A percentile compares a stretch with the other conserved stretches of the same genome.
phyloP scores from a whole-genome alignment of 805 yeast species.

The Priceomyces haplophilus region DNA sequence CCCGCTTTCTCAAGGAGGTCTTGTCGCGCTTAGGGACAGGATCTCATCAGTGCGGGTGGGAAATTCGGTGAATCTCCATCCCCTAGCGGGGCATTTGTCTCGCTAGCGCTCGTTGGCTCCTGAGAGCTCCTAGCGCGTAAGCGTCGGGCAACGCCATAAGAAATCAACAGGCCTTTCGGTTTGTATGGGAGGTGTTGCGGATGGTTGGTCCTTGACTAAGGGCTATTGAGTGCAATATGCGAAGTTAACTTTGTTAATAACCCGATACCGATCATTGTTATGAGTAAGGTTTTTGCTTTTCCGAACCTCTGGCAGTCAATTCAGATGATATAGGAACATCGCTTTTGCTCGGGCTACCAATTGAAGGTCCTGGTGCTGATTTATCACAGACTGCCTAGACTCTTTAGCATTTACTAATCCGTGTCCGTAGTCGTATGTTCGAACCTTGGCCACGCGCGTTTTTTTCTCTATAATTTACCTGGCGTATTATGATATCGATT shows the following conservation, averaged over 20 bases:
- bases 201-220: constrained; percentile 47
- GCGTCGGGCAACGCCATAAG: constrained; percentile 61
- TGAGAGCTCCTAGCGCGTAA: constrained; percentile 59
- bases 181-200: constrained; percentile 56
- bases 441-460: no score
- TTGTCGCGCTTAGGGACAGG: constrained; percentile 7
- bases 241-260: constrained; percentile 40
- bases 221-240: constrained; percentile 63
- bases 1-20: constrained; percentile 37
- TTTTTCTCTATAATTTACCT: no score
- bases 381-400: no score
- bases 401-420: no score
- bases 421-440: no score
- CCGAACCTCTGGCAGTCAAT: no score
- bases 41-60: constrained; percentile 44
- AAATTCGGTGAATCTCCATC: constrained; percentile 64
- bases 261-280: constrained; percentile 64
- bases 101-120: constrained; percentile 32
- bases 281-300: constrained; percentile 37
- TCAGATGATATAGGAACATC: no score
- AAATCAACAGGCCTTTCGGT: constrained; percentile 29
- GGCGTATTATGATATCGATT: no score
- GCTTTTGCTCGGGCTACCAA: no score
- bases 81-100: constrained; percentile 14
- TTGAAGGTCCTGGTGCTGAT: no score